Conservation (phyloP, 495 filamentous ascomycete species). For the Penicillium waksmanii region DNA sequence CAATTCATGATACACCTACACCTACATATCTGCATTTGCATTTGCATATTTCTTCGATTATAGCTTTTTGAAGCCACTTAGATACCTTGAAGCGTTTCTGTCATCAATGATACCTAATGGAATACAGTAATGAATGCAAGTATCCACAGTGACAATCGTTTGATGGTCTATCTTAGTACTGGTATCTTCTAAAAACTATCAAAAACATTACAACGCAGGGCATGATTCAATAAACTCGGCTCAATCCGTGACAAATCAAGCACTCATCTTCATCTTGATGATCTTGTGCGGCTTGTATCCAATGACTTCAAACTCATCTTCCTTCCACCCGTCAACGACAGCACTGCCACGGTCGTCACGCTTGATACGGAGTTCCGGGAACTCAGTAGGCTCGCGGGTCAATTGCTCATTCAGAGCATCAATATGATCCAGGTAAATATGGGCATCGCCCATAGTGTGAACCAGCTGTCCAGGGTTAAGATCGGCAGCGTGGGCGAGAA, state of each 20-base stretch:
- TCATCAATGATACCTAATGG: conserved; percentile 2
- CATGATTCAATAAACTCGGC: conserved; percentile 8
- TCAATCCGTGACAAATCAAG: conserved; percentile 45
- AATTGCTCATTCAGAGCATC: conserved; percentile 83
- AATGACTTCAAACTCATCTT: conserved; percentile 85
- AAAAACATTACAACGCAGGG: conserved; percentile 11
- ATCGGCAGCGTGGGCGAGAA: conserved; percentile 85
- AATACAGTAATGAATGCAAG: too few species aligned
- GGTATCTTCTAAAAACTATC: conserved; percentile 21
- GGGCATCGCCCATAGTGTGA: conserved; percentile 95
- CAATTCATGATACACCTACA: conserved; percentile 29
- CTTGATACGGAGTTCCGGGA: conserved; percentile 75
- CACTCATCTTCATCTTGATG: conserved; percentile 98
- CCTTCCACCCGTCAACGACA: conserved; percentile 76
- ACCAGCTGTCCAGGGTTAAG: conserved; percentile 82
- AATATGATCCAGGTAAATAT: conserved; percentile 92
- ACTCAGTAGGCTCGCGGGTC: conserved; percentile 75
- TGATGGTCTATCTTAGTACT: background rate
- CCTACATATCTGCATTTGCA: conserved; percentile 1
- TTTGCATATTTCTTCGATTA: conserved; percentile 6
- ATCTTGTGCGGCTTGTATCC: conserved; percentile 89
- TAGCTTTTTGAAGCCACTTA: conserved; percentile 6
- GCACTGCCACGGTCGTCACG: conserved; percentile 63
- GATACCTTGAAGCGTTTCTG: conserved; percentile 10
- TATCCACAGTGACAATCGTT: background rate